A percentile compares a stretch with the other conserved stretches of the same genome.
Conservation (phyloP, 768 basidiomycete species). For the Mrakia hoshinonis region DNA sequence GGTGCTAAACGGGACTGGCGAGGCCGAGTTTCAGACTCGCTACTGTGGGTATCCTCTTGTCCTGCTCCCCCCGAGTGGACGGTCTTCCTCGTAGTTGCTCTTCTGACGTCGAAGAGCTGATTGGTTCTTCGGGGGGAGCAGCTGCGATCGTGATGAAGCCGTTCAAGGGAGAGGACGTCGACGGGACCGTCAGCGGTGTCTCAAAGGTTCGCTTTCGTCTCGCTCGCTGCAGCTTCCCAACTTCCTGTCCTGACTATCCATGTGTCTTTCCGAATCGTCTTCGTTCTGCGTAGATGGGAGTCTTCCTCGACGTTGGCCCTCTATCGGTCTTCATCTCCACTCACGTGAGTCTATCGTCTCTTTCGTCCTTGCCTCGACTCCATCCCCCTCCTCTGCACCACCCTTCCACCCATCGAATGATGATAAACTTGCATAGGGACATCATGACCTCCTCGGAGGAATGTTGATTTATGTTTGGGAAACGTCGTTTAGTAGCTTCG, state of each 20-base stretch:
- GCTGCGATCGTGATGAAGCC: slow-evolving; percentile 94
- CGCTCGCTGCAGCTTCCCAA: slow-evolving; percentile 16
- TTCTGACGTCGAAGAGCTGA: slow-evolving; percentile 13
- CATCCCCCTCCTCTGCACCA: background rate
- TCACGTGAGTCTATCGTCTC: slow-evolving; percentile 53
- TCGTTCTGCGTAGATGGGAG: slow-evolving; percentile 62
- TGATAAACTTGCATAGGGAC: slow-evolving; percentile 44
- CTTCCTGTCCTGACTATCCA: slow-evolving; percentile 37
- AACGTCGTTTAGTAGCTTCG: slow-evolving; percentile 43
- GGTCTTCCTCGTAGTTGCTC: background rate
- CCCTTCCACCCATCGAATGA: slow-evolving; percentile 33
- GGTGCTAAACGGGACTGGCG: slow-evolving; percentile 81
- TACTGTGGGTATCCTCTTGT: slow-evolving; percentile 53
- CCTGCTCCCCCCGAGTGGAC: background rate
- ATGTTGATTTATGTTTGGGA: slow-evolving; percentile 42
- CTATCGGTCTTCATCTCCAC: slow-evolving; percentile 89
- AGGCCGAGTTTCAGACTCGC: slow-evolving; percentile 88
- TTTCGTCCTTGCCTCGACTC: background rate
- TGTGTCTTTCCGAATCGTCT: too few species aligned
- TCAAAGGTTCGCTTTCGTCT: slow-evolving; percentile 61
- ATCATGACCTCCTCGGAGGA: slow-evolving; percentile 37
- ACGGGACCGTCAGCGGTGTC: slow-evolving; percentile 89
- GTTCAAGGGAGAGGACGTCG: slow-evolving; percentile 98
- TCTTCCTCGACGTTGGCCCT: slow-evolving; percentile 94
- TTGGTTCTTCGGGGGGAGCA: slow-evolving; percentile 14